Evolutionary conservation across 2,329 filamentous ascomycete genomes (phyloP).

Genomic region (Penicillium sp.): DNA sequence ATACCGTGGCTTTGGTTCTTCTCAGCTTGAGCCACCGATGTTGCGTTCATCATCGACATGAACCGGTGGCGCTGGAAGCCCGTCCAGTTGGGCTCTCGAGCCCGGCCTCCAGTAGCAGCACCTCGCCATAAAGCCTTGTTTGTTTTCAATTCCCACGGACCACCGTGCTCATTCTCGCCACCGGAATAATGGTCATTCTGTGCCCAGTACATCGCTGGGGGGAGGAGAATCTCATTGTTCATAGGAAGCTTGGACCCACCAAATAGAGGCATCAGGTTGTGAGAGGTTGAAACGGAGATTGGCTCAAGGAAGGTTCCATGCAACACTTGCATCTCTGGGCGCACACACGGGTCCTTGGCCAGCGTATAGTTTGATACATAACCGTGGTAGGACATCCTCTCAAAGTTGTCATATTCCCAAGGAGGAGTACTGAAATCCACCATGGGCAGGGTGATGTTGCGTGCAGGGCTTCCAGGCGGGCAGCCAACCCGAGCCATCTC

Average conservation of each 20-base stretch:
- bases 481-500: constrained; percentile 37
- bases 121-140: constrained; percentile 42
- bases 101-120: constrained; percentile 41
- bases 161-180: constrained; percentile 31
- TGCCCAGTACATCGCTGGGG: constrained; percentile 44
- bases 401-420: constrained; percentile 22
- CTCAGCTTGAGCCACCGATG: constrained; percentile 47
- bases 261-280: constrained; percentile 43
- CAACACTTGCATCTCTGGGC: constrained; percentile 38
- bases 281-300: constrained; percentile 38
- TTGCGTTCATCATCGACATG: constrained; percentile 62
- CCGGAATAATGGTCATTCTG: constrained; percentile 38
- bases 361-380: constrained; percentile 43
- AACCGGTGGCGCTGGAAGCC: constrained; percentile 69
- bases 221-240: constrained; percentile 47
- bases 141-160: constrained; percentile 37
- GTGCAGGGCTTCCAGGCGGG: constrained; percentile 13
- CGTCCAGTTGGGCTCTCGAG: constrained; percentile 52
- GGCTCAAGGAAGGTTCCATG: constrained; percentile 46
- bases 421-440: constrained; percentile 30
- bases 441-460: constrained; percentile 19
- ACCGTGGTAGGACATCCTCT: constrained; percentile 34
- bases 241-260: constrained; percentile 43
- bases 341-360: constrained; percentile 40
- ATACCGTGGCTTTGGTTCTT: constrained; percentile 25